phyloP scores from a whole-genome alignment of 768 basidiomycete species.

The Boletales sp. region DNA sequence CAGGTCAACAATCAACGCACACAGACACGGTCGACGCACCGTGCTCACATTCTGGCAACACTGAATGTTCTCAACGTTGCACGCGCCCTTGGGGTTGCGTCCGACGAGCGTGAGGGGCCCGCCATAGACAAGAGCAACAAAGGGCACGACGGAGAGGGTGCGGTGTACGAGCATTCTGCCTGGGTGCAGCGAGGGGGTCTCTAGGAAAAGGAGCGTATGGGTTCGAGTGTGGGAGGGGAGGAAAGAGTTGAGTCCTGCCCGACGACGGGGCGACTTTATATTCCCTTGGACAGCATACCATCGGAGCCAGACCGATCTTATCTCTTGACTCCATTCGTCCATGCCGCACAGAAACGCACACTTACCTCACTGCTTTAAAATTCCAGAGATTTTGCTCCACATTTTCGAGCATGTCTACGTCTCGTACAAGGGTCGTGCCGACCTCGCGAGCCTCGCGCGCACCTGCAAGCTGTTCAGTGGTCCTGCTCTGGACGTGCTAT shows the following conservation, averaged over 20 bases:
- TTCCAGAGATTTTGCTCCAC: conserved; percentile 14
- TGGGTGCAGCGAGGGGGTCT: conserved; percentile 4
- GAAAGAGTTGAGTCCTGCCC: conserved; percentile 6
- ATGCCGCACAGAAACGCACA: too few relatives aligned
- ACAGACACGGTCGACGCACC: conserved; percentile 10
- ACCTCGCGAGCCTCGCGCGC: conserved; percentile 13
- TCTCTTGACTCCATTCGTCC: too few relatives aligned
- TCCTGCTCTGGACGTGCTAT: conserved; percentile 20
- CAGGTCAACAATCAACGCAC: background rate
- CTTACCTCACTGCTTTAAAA: conserved; percentile 10
- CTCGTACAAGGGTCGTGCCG: conserved; percentile 1
- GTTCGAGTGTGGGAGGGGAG: conserved; percentile 8
- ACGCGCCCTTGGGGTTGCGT: conserved; percentile 26
- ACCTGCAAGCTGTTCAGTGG: conserved; percentile 16
- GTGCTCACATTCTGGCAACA: conserved; percentile 20
- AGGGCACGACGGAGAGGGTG: conserved; percentile 12
- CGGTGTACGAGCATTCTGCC: conserved; percentile 12
- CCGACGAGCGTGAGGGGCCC: conserved; percentile 14
- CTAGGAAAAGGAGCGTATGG: conserved; percentile 22
- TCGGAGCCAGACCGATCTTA: too few relatives aligned
- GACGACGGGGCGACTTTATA: conserved; percentile 18
- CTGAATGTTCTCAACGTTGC: conserved; percentile 14
- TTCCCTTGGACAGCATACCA: background rate
- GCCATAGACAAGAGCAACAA: conserved; percentile 15
- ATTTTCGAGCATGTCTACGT: conserved; percentile 17